A percentile compares a stretch with the other conserved stretches of the same genome.
These are phyloP conservation scores for Parietichytrium sp. DNA, from an alignment of 108 stramenopile genomes.

Conservation along the genomic window DNA sequence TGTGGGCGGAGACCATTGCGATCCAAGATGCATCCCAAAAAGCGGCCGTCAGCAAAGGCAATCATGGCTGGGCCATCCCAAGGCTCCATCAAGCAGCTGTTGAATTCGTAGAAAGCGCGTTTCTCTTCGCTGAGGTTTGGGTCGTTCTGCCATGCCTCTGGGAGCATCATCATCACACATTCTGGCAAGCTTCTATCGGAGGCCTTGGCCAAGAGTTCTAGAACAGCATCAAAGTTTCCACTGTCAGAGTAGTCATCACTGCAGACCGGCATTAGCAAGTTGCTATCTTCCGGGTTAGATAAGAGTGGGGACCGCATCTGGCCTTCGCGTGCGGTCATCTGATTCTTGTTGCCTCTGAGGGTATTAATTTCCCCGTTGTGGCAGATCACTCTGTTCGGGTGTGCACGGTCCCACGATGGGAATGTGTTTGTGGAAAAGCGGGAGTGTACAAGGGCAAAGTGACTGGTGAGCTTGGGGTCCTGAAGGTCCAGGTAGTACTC, in stretches of 20 bases:
- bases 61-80: conserved; percentile 99
- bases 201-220: conserved; percentile 83
- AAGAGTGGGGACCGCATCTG: conserved; percentile 65
- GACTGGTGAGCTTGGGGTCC: conserved; percentile 75
- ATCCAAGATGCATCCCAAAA: conserved; percentile 88
- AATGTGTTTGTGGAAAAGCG: conserved; percentile 92
- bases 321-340: conserved; percentile 92
- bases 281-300: conserved; percentile 58
- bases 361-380: conserved; percentile 97
- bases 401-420: conserved; percentile 90
- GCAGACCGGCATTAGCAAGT: conserved; percentile 77
- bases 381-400: conserved; percentile 93
- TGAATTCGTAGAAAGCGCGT: conserved; percentile 95
- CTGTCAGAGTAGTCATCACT: conserved; percentile 86
- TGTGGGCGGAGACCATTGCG: conserved; percentile 91
- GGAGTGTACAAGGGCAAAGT: conserved; percentile 82
- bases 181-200: conserved; percentile 82
- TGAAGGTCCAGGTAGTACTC: conserved; percentile 82
- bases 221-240: conserved; percentile 89
- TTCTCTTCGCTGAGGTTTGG: conserved; percentile 77
- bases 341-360: conserved; percentile 94
- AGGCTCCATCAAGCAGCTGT: conserved; percentile 95
- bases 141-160: conserved; percentile 92
- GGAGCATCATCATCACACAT: conserved; percentile 91
- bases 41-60: conserved; percentile 90